Base-by-base conservation (phyloP, 371 early-diverging fungal species). In the Choanephora cucurbitarum region DNA sequence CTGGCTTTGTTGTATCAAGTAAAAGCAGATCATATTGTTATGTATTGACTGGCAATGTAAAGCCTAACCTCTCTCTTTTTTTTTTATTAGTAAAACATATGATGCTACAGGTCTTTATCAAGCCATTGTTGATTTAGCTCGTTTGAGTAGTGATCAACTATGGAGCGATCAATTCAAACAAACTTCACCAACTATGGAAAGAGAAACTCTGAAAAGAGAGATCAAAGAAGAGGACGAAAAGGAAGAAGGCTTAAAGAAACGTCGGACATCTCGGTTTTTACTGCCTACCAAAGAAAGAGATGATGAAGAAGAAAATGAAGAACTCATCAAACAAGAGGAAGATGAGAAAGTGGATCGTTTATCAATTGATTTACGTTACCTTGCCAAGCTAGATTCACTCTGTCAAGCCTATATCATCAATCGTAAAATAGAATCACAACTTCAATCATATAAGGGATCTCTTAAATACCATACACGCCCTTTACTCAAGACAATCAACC, bases 331-430 rank as follows among this genome's bases (percentile, higher is more conserved):
- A 21, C 17, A n/a, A 42, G 34, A 23, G 49, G 34, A 43, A 14
- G 18, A 47, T 4, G 37, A 37, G 15, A 21, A 49, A 11, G 23
- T 21, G 14, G 19, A 14, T 48, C 72, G 73, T 44, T 55, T 79
- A 0, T 69, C 72, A 0, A 69, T 79, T 28, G 69, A 79, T 58
- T 49, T 79, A 45, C 70, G 72, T 1, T 75, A 71, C 18, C 62
- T 79, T 52, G 79, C 79, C 13, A 75, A 75, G 41, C 44, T 79
- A 21, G 75, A 79, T 57, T 79, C 79, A 5, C 58, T 75, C 2
- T 79, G 72, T 46, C 70, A 72, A 43, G 79, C 76, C 15, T 73
- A 64, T 28, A 79, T 79, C 33, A 79, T 72, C 3, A 75, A 79
- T 47, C 57, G 68, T 19, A 75, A 75, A 47, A 62, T 79, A 15